Percentiles rank a stretch among this genome's conserved stretches.
Evolutionary conservation across 1,139 yeast genomes (phyloP).

Genomic region (Geotrichum europaeum): DNA sequence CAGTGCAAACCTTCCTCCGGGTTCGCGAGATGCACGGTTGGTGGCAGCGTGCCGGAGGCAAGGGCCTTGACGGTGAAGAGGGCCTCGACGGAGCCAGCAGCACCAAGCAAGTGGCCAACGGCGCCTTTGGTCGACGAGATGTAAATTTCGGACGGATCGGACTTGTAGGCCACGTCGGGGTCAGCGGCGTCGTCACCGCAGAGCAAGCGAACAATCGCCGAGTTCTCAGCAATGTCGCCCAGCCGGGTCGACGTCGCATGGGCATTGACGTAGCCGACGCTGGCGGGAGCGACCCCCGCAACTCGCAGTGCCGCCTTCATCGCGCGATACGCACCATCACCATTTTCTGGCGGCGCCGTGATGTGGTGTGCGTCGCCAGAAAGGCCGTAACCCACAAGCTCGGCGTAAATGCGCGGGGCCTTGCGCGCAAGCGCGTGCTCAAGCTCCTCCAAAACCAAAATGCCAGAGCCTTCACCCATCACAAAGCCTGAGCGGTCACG

Average conservation of each 20-base stretch:
- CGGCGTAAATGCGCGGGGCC: slow-evolving; percentile 57
- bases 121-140: slow-evolving; percentile 88
- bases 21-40: slow-evolving; percentile 63
- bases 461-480: slow-evolving; percentile 88
- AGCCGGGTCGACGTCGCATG: slow-evolving; percentile 92
- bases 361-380: slow-evolving; percentile 92
- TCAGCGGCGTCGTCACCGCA: slow-evolving; percentile 27
- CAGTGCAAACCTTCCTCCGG: slow-evolving; percentile 43
- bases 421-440: slow-evolving; percentile 69
- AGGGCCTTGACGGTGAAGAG: slow-evolving; percentile 70
- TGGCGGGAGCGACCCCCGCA: slow-evolving; percentile 41
- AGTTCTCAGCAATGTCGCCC: slow-evolving; percentile 86
- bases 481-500: slow-evolving; percentile 76
- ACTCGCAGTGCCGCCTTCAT: slow-evolving; percentile 68
- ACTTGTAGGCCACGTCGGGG: slow-evolving; percentile 11
- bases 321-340: slow-evolving; percentile 78
- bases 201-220: slow-evolving; percentile 57
- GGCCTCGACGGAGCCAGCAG: slow-evolving; percentile 93
- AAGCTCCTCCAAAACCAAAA: slow-evolving; percentile 65
- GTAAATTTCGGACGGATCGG: slow-evolving; percentile 29
- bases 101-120: slow-evolving; percentile 90
- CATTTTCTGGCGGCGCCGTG: slow-evolving; percentile 80
- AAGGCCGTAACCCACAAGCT: slow-evolving; percentile 78
- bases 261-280: slow-evolving; percentile 79
- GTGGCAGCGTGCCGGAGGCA: slow-evolving; percentile 56